Evolutionary conservation across 2,329 filamentous ascomycete genomes (phyloP).

Genomic region (Colletotrichum limetticola): DNA sequence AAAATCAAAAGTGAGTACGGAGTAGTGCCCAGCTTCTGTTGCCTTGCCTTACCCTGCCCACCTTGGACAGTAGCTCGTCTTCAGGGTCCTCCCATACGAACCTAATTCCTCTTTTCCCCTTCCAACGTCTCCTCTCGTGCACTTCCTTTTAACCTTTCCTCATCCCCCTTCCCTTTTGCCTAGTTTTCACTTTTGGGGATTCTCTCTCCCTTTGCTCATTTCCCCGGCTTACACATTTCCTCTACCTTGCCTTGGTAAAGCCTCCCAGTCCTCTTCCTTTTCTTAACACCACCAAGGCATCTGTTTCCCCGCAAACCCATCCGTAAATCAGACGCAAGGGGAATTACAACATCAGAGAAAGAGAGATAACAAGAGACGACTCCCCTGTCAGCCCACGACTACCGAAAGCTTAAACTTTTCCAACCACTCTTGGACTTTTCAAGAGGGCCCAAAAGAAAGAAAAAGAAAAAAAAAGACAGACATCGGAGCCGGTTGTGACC

Average conservation of each 20-base stretch:
- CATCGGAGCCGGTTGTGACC: neutral
- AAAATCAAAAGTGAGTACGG: neutral
- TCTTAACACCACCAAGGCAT: neutral
- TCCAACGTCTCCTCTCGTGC: neutral
- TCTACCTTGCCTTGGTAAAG: neutral
- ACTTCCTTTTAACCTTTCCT: neutral
- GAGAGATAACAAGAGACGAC: slow-evolving; percentile 13
- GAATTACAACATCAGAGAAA: neutral
- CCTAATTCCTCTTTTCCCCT: slow-evolving; percentile 30
- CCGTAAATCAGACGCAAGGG: neutral
- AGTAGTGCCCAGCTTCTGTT: neutral
- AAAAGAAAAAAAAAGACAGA: neutral
- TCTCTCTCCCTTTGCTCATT: neutral
- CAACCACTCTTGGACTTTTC: neutral
- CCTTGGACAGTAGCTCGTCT: slow-evolving; percentile 15
- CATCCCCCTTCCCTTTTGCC: slow-evolving; percentile 5
- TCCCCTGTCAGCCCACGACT: slow-evolving; percentile 12
- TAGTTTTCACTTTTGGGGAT: neutral
- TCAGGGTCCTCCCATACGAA: slow-evolving; percentile 31
- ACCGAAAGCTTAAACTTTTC: slow-evolving; percentile 9
- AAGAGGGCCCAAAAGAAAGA: neutral
- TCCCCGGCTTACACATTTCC: neutral
- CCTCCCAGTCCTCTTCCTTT: no score
- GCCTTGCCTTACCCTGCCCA: slow-evolving; percentile 10
- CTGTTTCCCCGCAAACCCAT: neutral